Base-by-base conservation (phyloP, 2,329 filamentous ascomycete species). In the Diaporthe velutina region DNA sequence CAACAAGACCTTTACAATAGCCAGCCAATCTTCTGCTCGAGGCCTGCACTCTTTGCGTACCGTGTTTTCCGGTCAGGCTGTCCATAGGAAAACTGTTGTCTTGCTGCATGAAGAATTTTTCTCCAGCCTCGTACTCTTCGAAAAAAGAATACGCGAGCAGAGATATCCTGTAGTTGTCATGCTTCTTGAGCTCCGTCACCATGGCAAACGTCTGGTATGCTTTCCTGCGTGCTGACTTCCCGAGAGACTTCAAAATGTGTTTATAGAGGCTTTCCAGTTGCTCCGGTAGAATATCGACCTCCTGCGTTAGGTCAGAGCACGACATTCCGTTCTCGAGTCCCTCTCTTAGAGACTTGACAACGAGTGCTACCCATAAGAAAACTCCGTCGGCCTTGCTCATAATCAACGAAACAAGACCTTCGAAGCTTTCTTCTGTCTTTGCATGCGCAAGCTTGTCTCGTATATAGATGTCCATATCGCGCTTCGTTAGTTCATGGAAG, bases 301-400 rank as follows among this genome's bases (percentile, higher is more conserved):
- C 67, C n/a, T 22, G 17, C 4, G 17, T 58, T 6, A 71, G 52
- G 5, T 71, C 25, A 35, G 28, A n/a, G 28, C 67, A 71, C 8
- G 67, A 48, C 28, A n/a, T 3, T 1, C 67, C 67, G 8, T 45
- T 58, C 22, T 58, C 67, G 19, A 71, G 67, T 1, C 67, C 67
- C 40, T 71, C 67, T 6, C 67, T 42, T 28, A 71, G 15, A n/a
- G 67, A 58, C 42, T 71, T 71, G 0, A 71, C 52, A 3, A 71
- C 67, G 12, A 71, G 67, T 35, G 67, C 52, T 9, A 71, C 67
- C 67, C 67, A 71, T 25, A 71, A n/a, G 52, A 71, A 71, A 19
- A 71, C 67, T 8, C 67, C 67, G 22, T 58, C 33, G 8, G 67
- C 67, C 38, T 71, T 71, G 9, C 42, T 15, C 50, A 71, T 71